Evolutionary conservation across 208 protist genomes (phyloP).

Genomic region (Strigomonas oncopelti): DNA sequence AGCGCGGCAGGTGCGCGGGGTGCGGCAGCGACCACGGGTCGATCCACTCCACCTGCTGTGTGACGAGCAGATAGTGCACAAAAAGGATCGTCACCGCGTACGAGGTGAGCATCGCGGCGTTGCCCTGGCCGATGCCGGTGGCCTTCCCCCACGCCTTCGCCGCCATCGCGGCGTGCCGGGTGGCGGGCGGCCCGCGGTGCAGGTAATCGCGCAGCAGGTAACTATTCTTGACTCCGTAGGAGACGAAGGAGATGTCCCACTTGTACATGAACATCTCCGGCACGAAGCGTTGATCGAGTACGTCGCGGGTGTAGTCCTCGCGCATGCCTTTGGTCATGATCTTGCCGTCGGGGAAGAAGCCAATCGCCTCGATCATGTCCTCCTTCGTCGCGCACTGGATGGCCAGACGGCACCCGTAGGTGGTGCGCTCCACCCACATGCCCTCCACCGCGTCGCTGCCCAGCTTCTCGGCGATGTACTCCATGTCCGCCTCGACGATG

Average conservation of each 20-base stretch:
- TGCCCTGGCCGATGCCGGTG: conserved; percentile 71
- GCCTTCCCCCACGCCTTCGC: conserved; percentile 90
- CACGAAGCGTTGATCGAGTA: conserved; percentile 76
- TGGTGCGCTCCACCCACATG: conserved; percentile 84
- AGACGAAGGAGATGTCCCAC: conserved; percentile 88
- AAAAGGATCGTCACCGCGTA: conserved; percentile 87
- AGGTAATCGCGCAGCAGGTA: conserved; percentile 85
- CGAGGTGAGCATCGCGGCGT: conserved; percentile 83
- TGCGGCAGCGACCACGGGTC: conserved; percentile 86
- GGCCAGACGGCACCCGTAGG: conserved; percentile 76
- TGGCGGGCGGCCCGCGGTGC: conserved; percentile 48
- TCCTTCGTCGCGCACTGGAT: conserved; percentile 76
- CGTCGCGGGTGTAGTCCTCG: conserved; percentile 83
- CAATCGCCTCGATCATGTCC: conserved; percentile 83
- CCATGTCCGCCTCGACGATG: conserved; percentile 61
- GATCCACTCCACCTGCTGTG: conserved; percentile 70
- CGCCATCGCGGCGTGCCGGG: conserved; percentile 80
- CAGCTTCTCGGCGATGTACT: conserved; percentile 82
- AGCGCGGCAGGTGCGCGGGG: conserved; percentile 81
- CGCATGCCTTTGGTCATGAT: conserved; percentile 87
- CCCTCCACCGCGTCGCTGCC: conserved; percentile 76
- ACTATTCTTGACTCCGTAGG: conserved; percentile 89
- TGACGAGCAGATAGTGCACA: conserved; percentile 84
- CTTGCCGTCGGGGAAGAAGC: conserved; percentile 81
- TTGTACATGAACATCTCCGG: conserved; percentile 88